These are phyloP conservation scores for Prunus padus DNA, from an alignment of 306 rosid genomes.

Conservation along the genomic window DNA sequence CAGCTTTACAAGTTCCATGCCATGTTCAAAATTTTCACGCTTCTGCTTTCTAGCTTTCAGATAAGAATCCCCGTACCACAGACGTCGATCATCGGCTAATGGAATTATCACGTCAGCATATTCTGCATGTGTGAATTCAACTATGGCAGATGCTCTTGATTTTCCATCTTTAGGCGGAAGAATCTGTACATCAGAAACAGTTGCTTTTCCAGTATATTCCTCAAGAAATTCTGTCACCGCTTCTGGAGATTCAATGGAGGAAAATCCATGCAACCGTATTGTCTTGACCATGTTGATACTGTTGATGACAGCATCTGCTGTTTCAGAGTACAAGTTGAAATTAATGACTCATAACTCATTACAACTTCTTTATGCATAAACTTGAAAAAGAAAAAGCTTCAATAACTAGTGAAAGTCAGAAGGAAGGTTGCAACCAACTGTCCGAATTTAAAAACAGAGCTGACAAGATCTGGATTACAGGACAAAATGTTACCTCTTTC, in stretches of 20 bases:
- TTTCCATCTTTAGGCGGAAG: constrained; percentile 14
- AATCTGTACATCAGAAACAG: constrained; percentile 37
- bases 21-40: not conserved
- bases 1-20: constrained; percentile 21
- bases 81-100: constrained; percentile 9
- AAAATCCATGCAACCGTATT: constrained; percentile 42
- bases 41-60: constrained; percentile 13
- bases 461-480: too few relatives aligned
- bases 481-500: too few relatives aligned
- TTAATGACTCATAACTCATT: not conserved
- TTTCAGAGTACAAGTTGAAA: not conserved
- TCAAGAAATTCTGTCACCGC: constrained; percentile 43
- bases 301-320: not conserved
- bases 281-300: constrained; percentile 31
- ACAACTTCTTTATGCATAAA: not conserved
- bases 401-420: not conserved
- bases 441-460: too few relatives aligned
- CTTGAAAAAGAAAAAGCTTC: not conserved
- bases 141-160: constrained; percentile 34
- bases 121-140: constrained; percentile 38
- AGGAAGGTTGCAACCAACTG: too few relatives aligned
- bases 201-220: constrained; percentile 39
- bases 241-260: constrained; percentile 27
- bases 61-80: constrained; percentile 23
- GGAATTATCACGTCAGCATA: constrained; percentile 34